These are phyloP conservation scores for Penicillium italicum DNA, from an alignment of 2,329 filamentous ascomycete species.

Conservation along the genomic window DNA sequence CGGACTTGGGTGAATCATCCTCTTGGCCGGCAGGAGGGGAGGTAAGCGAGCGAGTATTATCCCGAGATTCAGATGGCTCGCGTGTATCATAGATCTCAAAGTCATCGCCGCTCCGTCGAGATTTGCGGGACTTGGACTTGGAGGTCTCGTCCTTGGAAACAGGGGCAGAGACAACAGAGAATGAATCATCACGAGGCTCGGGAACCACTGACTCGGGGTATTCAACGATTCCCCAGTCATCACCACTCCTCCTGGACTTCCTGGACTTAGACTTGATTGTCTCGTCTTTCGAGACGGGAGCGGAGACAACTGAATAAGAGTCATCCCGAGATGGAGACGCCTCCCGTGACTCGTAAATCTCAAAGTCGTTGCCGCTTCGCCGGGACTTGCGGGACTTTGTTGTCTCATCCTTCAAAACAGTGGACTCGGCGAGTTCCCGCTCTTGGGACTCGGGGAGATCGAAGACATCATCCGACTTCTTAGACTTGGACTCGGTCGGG, in stretches of 20 bases:
- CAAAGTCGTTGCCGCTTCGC: constrained; percentile 1
- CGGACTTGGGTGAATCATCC: background rate
- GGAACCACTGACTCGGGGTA: background rate
- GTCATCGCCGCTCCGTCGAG: constrained; percentile 3
- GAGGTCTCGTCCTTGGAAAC: constrained; percentile 3
- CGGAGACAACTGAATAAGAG: background rate
- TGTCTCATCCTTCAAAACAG: background rate
- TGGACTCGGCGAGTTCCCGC: background rate
- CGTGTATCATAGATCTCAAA: background rate
- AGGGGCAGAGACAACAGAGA: constrained; percentile 2
- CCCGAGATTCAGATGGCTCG: background rate
- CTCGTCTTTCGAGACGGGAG: background rate
- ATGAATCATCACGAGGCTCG: constrained; percentile 1
- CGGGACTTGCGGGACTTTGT: background rate
- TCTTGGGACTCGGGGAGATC: background rate
- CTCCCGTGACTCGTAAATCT: background rate
- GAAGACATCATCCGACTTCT: background rate
- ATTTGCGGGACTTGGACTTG: constrained; percentile 2
- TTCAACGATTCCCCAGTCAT: background rate
- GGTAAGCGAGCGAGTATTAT: background rate
- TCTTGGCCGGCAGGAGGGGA: background rate
- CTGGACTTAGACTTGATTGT: background rate
- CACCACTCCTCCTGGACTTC: background rate
- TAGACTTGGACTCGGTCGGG: background rate
- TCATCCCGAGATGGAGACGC: background rate